Percentiles rank a stretch among this genome's conserved stretches.
These are phyloP conservation scores for Brasilioporus rufonigricans DNA, from an alignment of 768 basidiomycete species.

Conservation along the genomic window DNA sequence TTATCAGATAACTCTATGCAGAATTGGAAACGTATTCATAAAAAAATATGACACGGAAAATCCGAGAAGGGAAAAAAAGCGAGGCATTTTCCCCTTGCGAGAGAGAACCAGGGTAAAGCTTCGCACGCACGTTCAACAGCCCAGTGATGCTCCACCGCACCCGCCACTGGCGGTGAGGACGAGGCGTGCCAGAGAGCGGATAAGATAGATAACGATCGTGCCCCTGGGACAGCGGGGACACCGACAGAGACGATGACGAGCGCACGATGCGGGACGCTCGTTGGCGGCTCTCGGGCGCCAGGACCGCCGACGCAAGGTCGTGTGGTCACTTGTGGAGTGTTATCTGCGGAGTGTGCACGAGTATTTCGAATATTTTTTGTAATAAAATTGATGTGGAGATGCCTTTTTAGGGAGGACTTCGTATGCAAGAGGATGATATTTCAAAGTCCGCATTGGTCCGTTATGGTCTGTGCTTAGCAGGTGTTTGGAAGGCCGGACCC, in stretches of 20 bases:
- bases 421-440: constrained; percentile 20
- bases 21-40: background rate
- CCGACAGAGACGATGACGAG: background rate
- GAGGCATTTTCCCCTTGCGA: constrained; percentile 10
- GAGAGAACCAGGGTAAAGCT: constrained; percentile 17
- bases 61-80: constrained; percentile 11
- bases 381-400: constrained; percentile 16
- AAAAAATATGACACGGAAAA: constrained; percentile 6
- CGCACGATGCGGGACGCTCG: background rate
- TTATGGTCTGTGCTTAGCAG: constrained; percentile 39
- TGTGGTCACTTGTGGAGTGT: no score
- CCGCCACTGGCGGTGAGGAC: constrained; percentile 12
- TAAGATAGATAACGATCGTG: background rate
- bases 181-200: constrained; percentile 12
- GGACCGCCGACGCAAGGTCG: background rate
- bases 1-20: constrained; percentile 6
- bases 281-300: background rate
- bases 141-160: constrained; percentile 20
- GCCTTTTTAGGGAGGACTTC: constrained; percentile 11
- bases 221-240: background rate
- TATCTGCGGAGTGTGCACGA: constrained; percentile 1
- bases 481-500: constrained; percentile 42
- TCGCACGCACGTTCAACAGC: constrained; percentile 26
- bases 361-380: constrained; percentile 14
- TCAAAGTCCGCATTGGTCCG: constrained; percentile 36